Percentiles rank a stretch among this genome's conserved stretches.
phyloP scores from a whole-genome alignment of 2,329 filamentous ascomycete species.

The Claviceps lovelessii region DNA sequence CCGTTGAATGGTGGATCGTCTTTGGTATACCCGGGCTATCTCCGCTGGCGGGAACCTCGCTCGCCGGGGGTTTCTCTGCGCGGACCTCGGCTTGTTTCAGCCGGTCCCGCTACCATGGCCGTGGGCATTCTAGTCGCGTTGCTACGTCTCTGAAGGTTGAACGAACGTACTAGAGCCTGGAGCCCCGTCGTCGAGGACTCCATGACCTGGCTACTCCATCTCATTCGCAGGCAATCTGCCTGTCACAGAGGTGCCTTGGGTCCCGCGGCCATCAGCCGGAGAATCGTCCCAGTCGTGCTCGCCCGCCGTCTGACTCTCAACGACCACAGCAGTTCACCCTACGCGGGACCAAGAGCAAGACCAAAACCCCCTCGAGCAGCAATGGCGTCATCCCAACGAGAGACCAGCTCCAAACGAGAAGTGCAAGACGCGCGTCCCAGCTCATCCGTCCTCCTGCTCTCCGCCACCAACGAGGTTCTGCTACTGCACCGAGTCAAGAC shows the following conservation, averaged over 20 bases:
- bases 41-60: neutral
- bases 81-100: constrained; percentile 6
- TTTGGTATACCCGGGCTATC: neutral
- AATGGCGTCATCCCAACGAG: constrained; percentile 5
- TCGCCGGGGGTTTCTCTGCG: neutral
- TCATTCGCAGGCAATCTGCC: constrained; percentile 1
- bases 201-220: constrained; percentile 5
- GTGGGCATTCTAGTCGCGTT: too few species aligned
- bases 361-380: neutral
- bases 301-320: neutral
- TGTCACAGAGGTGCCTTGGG: neutral
- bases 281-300: neutral
- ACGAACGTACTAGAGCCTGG: too few species aligned
- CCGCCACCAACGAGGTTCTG: constrained; percentile 73
- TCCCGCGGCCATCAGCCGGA: neutral
- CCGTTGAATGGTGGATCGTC: neutral
- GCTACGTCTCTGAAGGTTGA: too few species aligned
- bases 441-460: constrained; percentile 71
- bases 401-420: constrained; percentile 8
- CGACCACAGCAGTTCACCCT: constrained; percentile 1
- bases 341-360: neutral
- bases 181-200: too few species aligned
- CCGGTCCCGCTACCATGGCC: neutral
- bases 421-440: constrained; percentile 44
- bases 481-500: constrained; percentile 75